phyloP scores from a whole-genome alignment of 768 basidiomycete genomes.

The Tricholoma bakamatsutake region DNA sequence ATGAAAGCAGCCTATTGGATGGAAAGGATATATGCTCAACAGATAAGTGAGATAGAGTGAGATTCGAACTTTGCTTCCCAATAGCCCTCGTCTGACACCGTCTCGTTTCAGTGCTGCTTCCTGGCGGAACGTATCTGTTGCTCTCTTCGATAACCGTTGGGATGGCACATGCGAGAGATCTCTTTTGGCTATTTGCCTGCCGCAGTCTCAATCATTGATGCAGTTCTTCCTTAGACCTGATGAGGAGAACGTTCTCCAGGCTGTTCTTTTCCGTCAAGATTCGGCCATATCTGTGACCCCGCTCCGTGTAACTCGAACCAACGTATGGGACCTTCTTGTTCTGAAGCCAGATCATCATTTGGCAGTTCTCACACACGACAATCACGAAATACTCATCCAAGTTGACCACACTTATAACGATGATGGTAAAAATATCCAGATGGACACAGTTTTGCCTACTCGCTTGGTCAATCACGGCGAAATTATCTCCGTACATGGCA shows the following conservation, averaged over 20 bases:
- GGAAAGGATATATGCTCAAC: slow-evolving; percentile 47
- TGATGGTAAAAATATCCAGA: slow-evolving; percentile 17
- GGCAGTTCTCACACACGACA: slow-evolving; percentile 57
- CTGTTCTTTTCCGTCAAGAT: slow-evolving; percentile 28
- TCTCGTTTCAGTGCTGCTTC: slow-evolving; percentile 26
- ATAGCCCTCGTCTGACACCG: not conserved
- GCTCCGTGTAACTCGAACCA: slow-evolving; percentile 55
- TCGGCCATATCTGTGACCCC: slow-evolving; percentile 50
- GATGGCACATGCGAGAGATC: slow-evolving; percentile 49
- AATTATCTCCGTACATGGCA: slow-evolving; percentile 42
- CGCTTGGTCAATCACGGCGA: slow-evolving; percentile 21
- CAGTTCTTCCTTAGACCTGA: slow-evolving; percentile 43
- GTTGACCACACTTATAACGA: slow-evolving; percentile 16
- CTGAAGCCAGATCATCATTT: slow-evolving; percentile 52
- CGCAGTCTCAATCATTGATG: slow-evolving; percentile 36
- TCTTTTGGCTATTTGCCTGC: slow-evolving; percentile 51
- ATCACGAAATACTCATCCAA: slow-evolving; percentile 33
- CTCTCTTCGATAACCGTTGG: slow-evolving; percentile 60
- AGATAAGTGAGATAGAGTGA: slow-evolving; percentile 47
- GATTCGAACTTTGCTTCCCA: slow-evolving; percentile 10
- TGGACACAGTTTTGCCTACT: slow-evolving; percentile 11
- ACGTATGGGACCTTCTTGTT: slow-evolving; percentile 65
- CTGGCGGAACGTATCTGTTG: slow-evolving; percentile 47
- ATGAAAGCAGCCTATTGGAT: slow-evolving; percentile 76
- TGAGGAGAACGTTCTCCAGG: slow-evolving; percentile 37